Evolutionary conservation across 176 grass and related monocot genomes (phyloP), one percentile per base, ranked within the genome.

Genomic region (Canna indica): DNA sequence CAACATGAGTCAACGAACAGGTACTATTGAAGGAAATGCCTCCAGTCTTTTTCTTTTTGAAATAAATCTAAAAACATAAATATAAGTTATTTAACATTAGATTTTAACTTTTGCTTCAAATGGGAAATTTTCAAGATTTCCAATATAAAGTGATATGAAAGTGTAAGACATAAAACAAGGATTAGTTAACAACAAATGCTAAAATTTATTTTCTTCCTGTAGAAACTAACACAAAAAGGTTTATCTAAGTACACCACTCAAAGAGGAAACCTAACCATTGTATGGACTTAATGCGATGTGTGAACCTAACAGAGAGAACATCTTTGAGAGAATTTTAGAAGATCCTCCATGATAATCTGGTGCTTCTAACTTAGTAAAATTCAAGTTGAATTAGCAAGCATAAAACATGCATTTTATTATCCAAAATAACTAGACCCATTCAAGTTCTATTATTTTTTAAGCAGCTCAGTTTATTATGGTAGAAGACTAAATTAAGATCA

Each of bases 21-120:
- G 84, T 99, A 61, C 86, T 93, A 73, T 99, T 99, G 81, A 93
- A 99, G 50, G 89, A 93, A 81, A 99, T 90, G 36, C 94, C 94
- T 38, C 94, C 94, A 52, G 94, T 93, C 80, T 99, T 99, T 75
- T 92, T 97, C 84, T 76, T 99, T 86, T 90, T 92, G 75, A 99
- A 99, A 82, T 99, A 99, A 85, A 93, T 93, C 94, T 97, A 73
- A 61, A 82, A 69, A 36, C 79, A 64, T 38, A 18, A 38, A 41
- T 10, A 60, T 42, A 8, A 41, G 18, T 4, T 14, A 28, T 26
- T 16, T 18, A 47, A 47, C 13, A 41, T 27, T n/a, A 29, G 58
- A 17, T 28, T 46, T 47, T 36, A 69, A 38, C 4, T 45, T 46
- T 69, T 38, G 15, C 64, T 22, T 24, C n/a, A 25, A 68, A 15